A percentile compares a stretch with the other conserved stretches of the same genome.
Conservation (phyloP, 1,284 basidiomycete species). For the Tausonia pullulans region DNA sequence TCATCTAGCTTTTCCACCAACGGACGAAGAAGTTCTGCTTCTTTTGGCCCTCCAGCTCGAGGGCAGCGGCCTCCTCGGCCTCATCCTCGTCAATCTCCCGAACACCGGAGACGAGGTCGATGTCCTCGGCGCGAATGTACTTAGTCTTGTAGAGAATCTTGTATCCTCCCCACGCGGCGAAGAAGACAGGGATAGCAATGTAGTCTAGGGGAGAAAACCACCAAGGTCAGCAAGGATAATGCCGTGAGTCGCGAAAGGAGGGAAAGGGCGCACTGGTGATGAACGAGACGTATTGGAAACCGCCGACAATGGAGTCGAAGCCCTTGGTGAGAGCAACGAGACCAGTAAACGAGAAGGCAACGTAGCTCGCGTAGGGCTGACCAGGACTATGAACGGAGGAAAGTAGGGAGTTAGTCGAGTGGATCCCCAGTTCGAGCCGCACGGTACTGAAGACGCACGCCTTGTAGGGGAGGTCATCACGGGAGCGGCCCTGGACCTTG, state of each 20-base stretch:
- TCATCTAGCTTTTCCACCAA: not conserved
- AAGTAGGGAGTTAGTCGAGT: not conserved
- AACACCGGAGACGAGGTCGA: conserved; percentile 54
- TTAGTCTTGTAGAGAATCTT: conserved; percentile 46
- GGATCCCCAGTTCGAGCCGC: not conserved
- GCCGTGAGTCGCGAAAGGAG: too few species aligned
- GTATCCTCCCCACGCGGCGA: conserved; percentile 49
- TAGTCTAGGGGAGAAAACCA: conserved; percentile 18
- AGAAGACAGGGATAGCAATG: conserved; percentile 40
- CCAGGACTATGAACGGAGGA: conserved; percentile 35
- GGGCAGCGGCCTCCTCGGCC: conserved; percentile 22
- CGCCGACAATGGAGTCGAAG: conserved; percentile 40
- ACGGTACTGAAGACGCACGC: conserved; percentile 39
- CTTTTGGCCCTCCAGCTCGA: not conserved
- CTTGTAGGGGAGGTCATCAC: conserved; percentile 54
- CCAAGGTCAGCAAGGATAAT: not conserved
- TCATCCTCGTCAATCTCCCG: conserved; percentile 57
- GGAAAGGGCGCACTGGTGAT: conserved; percentile 37
- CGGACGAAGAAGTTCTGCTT: conserved; percentile 10
- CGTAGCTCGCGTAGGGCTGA: conserved; percentile 51
- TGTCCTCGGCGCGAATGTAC: conserved; percentile 43
- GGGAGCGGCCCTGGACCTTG: conserved; percentile 51
- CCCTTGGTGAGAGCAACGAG: conserved; percentile 56
- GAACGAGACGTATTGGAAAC: conserved; percentile 47
- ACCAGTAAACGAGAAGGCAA: conserved; percentile 36